These are phyloP conservation scores for Ramularia endophylla DNA, from an alignment of 2,329 filamentous ascomycete species.

Conservation along the genomic window DNA sequence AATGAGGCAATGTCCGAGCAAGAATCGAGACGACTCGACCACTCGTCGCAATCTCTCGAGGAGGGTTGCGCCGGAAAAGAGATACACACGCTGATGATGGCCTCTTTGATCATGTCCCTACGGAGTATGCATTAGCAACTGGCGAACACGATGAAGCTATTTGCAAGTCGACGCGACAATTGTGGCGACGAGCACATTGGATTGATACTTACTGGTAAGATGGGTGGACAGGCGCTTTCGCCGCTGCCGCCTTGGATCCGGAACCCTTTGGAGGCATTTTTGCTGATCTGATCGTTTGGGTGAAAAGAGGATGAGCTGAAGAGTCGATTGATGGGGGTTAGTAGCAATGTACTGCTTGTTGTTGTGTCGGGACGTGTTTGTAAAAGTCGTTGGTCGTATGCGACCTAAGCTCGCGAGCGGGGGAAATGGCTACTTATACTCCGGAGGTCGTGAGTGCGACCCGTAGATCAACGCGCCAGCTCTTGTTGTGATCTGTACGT, in stretches of 20 bases:
- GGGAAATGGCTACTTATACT: too few species aligned
- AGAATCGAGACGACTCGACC: conserved; percentile 1
- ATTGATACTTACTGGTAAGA: conserved; percentile 57
- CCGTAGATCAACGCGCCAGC: too few species aligned
- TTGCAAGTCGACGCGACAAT: conserved; percentile 14
- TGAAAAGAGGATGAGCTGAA: conserved; percentile 9
- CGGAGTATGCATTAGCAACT: conserved; percentile 46
- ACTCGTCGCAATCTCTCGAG: conserved; percentile 22
- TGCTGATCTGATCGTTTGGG: conserved; percentile 15
- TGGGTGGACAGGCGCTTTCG: conserved; percentile 49
- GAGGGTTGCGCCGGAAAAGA: conserved; percentile 41
- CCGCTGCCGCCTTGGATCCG: conserved; percentile 49
- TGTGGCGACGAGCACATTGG: conserved; percentile 25
- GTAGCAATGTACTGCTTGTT: conserved; percentile 7
- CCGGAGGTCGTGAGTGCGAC: too few species aligned
- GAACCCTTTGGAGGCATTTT: conserved; percentile 23
- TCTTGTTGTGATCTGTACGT: too few species aligned
- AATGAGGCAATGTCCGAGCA: background rate
- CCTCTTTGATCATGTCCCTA: conserved; percentile 68
- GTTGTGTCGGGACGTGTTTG: background rate
- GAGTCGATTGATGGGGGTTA: conserved; percentile 13
- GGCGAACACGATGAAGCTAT: conserved; percentile 27
- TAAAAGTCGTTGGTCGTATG: background rate
- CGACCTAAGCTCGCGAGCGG: too few species aligned
- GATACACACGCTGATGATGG: conserved; percentile 63